These are phyloP conservation scores for Fraxinus pennsylvanica DNA, from an alignment of 257 asterid species.

Conservation along the genomic window DNA sequence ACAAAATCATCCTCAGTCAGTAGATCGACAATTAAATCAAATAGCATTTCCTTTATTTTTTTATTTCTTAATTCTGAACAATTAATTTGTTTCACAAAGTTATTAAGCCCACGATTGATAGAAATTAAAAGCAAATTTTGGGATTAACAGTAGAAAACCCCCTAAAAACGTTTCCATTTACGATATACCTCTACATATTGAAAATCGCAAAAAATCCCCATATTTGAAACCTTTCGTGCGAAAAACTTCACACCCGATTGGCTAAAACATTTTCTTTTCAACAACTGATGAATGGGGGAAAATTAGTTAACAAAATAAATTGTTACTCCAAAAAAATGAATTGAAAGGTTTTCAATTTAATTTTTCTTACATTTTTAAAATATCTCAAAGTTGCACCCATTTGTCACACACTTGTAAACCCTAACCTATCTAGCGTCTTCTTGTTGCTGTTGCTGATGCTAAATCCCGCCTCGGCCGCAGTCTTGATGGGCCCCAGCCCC, in stretches of 20 bases:
- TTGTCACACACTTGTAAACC: slow-evolving; percentile 13
- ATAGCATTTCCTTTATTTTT: too few species aligned
- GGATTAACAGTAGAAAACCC: too few species aligned
- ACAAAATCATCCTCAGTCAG: too few species aligned
- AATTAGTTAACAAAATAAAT: neutral
- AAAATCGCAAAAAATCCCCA: too few species aligned
- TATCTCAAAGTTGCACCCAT: neutral
- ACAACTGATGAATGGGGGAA: neutral
- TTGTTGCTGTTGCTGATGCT: slow-evolving; percentile 9
- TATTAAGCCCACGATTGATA: too few species aligned
- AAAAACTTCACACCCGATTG: neutral
- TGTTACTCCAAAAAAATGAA: neutral
- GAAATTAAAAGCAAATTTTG: too few species aligned
- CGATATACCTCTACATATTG: too few species aligned
- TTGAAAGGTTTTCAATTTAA: neutral
- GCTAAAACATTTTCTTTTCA: neutral
- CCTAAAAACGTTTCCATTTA: too few species aligned
- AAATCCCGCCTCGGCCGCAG: slow-evolving; percentile 62
- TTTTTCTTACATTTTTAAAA: neutral
- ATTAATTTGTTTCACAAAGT: too few species aligned
- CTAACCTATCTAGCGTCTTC: slow-evolving; percentile 42
- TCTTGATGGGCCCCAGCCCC: slow-evolving; percentile 86
- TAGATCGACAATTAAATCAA: too few species aligned
- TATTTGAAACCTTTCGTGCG: too few species aligned
- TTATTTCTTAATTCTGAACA: too few species aligned